These are phyloP conservation scores for Melampsora larici-populina DNA, from an alignment of 1,284 basidiomycete genomes.

Conservation along the genomic window DNA sequence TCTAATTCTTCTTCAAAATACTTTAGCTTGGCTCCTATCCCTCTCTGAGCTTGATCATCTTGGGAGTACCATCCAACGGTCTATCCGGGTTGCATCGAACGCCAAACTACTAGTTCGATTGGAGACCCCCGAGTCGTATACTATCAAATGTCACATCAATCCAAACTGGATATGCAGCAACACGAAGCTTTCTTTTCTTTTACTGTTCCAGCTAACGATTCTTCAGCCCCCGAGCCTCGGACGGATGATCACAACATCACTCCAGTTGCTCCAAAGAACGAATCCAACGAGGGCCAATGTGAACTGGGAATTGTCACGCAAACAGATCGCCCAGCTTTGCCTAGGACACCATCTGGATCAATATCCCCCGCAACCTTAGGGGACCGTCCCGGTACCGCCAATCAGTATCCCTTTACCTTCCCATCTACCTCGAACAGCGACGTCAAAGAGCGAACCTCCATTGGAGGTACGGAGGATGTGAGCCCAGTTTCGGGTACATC, in stretches of 20 bases:
- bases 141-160: not conserved
- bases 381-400: not conserved
- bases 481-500: not conserved
- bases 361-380: not conserved
- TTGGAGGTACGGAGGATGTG: not conserved
- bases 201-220: constrained; percentile 29
- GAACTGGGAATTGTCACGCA: not conserved
- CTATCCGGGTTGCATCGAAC: constrained; percentile 10
- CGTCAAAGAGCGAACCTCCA: not conserved
- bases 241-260: not conserved
- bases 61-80: constrained; percentile 3
- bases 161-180: constrained; percentile 14
- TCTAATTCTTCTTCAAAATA: not conserved
- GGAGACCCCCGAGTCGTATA: not conserved
- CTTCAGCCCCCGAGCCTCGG: constrained; percentile 2
- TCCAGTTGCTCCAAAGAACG: not conserved
- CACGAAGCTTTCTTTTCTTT: constrained; percentile 36
- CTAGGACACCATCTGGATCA: not conserved
- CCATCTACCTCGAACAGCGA: constrained; percentile 1
- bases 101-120: constrained; percentile 8
- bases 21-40: constrained; percentile 3
- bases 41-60: constrained; percentile 5
- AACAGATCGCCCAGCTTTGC: not conserved
- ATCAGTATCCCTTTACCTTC: not conserved
- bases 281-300: not conserved